Base-by-base conservation (phyloP, 257 asterid genomes). In the Lycium barbarum region DNA sequence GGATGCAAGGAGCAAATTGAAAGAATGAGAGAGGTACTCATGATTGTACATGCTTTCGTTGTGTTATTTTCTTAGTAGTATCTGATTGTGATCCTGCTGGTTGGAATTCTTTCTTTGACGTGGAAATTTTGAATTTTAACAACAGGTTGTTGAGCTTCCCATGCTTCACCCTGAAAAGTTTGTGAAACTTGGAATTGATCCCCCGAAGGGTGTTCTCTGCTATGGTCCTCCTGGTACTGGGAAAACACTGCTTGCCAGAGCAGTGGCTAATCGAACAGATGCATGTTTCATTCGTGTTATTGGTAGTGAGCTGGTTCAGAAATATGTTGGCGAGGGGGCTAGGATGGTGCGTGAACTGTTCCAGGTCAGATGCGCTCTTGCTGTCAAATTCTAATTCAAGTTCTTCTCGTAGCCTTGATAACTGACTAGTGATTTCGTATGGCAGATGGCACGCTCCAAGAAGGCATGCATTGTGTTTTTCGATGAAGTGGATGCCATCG, bases 151-250 rank as follows among this genome's bases (percentile, higher is more conserved):
- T 83, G 99, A 95, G 91, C 90, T 95, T 85, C 98, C 99, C 82
- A 94, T 95, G 98, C 99, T 95, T 88, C 99, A 95, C 80, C 99
- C 98, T 6, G 99, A 95, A 59, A 95, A 95, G 83, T 95, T 95
- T 81, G 98, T 95, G 63, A 94, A 95, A 92, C 93, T 95, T 79
- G 99, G 99, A 15, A 95, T 95, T 9, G 98, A 95, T 85, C 99
- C 99, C 78, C 99, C 99, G 18, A 95, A 95, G 91, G 99, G 99
- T 54, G 98, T 95, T 35, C 93, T 95, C 55, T 49, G 55, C 55
- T 49, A 49, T 49, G 55, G 55, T 9, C 55, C 55, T 49, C 55
- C 55, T 49, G 55, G 55, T 49, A 49, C 55, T 49, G 55, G 55
- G 55, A 49, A 49, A 49, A 49, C 55, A 49, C 55, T 49, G 55